A percentile compares a stretch with the other conserved stretches of the same genome.
Conservation (phyloP, 164 flowering plant species). For the Euptelea pleiosperma region DNA sequence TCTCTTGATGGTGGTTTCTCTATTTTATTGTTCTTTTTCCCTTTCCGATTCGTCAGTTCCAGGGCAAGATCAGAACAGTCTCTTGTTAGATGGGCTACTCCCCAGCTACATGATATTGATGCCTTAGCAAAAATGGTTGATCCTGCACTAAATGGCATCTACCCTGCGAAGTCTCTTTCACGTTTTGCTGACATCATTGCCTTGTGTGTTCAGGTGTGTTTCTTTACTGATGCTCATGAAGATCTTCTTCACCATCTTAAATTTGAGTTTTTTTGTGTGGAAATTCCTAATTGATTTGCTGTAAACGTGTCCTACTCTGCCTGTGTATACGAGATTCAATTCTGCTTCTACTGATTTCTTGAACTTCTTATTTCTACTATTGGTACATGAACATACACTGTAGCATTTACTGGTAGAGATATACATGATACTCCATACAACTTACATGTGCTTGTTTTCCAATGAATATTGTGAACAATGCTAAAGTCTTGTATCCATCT, state of each 20-base stretch:
- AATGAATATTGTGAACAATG: no score
- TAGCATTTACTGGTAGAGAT: no score
- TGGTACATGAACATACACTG: no score
- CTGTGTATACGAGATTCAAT: no score
- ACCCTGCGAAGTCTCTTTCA: constrained; percentile 91
- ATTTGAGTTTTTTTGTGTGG: no score
- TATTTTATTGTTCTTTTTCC: constrained; percentile 3
- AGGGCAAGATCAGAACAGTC: constrained; percentile 87
- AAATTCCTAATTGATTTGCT: no score
- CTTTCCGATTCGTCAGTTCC: constrained; percentile 45
- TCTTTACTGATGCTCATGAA: neutral
- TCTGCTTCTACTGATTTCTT: neutral
- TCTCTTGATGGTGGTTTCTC: constrained; percentile 8
- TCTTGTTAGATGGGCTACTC: constrained; percentile 98
- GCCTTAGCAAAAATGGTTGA: constrained; percentile 97
- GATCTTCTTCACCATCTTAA: neutral
- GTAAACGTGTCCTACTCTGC: no score
- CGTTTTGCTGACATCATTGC: constrained; percentile 97
- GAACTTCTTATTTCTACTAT: neutral
- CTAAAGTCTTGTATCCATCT: no score
- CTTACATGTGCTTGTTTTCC: no score
- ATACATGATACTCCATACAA: no score
- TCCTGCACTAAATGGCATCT: constrained; percentile 83
- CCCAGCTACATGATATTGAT: constrained; percentile 96
- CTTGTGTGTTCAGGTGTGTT: constrained; percentile 84